Conservation (phyloP, 2,329 filamentous ascomycete genomes). For the Graphiopsis chlorocephala region DNA sequence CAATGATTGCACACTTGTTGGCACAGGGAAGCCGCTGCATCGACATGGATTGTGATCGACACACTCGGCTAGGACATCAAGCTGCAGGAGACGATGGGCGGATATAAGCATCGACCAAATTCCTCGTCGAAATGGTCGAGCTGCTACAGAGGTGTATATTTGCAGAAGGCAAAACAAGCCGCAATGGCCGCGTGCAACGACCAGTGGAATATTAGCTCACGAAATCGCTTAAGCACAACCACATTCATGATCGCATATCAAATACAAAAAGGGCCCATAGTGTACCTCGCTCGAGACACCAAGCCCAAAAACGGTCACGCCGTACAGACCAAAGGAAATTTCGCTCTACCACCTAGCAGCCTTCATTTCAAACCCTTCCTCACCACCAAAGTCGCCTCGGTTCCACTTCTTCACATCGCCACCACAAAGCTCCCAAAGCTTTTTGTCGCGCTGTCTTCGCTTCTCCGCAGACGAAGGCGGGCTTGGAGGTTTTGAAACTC, state of each 20-base stretch:
- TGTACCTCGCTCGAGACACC: neutral
- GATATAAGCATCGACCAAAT: neutral
- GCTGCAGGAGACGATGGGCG: neutral
- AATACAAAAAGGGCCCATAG: neutral
- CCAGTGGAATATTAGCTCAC: neutral
- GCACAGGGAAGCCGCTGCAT: neutral
- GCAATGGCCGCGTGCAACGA: neutral
- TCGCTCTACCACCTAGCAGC: slow-evolving; percentile 31
- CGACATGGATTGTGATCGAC: neutral
- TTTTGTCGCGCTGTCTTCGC: slow-evolving; percentile 20
- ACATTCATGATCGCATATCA: neutral
- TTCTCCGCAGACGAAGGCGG: slow-evolving; percentile 22
- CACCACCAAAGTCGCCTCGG: slow-evolving; percentile 34
- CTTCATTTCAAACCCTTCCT: slow-evolving; percentile 27
- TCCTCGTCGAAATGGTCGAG: neutral
- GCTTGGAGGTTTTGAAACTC: slow-evolving; percentile 8
- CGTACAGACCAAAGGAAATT: neutral
- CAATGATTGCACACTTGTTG: neutral
- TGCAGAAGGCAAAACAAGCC: neutral
- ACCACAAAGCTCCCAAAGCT: slow-evolving; percentile 34
- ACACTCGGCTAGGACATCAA: neutral
- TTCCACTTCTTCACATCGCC: slow-evolving; percentile 35
- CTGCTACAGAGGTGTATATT: neutral
- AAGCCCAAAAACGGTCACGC: too few relatives aligned
- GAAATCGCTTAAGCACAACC: neutral